Conservation (phyloP, 2,329 filamentous ascomycete genomes). For the Lizonia empirigonia region DNA sequence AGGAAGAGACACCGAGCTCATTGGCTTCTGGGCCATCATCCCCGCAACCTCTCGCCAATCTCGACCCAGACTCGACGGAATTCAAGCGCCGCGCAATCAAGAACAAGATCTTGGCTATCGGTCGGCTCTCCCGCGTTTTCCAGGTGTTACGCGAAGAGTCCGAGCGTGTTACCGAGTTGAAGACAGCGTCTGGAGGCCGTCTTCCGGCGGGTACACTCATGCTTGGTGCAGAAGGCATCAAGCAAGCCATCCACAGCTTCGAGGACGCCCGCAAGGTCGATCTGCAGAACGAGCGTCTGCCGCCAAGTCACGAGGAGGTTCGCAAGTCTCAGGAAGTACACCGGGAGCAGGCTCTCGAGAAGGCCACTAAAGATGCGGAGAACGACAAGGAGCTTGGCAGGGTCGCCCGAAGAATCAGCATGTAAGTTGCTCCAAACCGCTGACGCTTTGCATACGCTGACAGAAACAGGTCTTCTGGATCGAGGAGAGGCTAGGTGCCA, state of each 20-base stretch:
- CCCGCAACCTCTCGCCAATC: slow-evolving; percentile 63
- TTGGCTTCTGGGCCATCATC: slow-evolving; percentile 74
- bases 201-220: slow-evolving; percentile 95
- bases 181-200: slow-evolving; percentile 91
- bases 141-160: slow-evolving; percentile 97
- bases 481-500: slow-evolving; percentile 40
- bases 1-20: slow-evolving; percentile 82
- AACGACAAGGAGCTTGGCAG: slow-evolving; percentile 88
- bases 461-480: slow-evolving; percentile 49
- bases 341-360: slow-evolving; percentile 79
- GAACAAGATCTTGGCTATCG: slow-evolving; percentile 99
- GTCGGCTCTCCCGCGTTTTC: slow-evolving; percentile 95
- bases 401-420: slow-evolving; percentile 90
- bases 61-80: slow-evolving; percentile 85
- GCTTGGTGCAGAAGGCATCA: slow-evolving; percentile 97
- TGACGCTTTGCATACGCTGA: slow-evolving; percentile 16
- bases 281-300: slow-evolving; percentile 92
- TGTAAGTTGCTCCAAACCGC: slow-evolving; percentile 68
- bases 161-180: slow-evolving; percentile 94
- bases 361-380: slow-evolving; percentile 85
- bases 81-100: slow-evolving; percentile 97
- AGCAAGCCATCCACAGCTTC: slow-evolving; percentile 95
- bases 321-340: slow-evolving; percentile 81
- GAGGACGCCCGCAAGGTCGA: slow-evolving; percentile 98
- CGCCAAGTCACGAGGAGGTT: slow-evolving; percentile 91